A percentile compares a stretch with the other conserved stretches of the same genome.
Evolutionary conservation across 352 stramenopile genomes (phyloP).

Genomic region (Phytophthora megakarya): DNA sequence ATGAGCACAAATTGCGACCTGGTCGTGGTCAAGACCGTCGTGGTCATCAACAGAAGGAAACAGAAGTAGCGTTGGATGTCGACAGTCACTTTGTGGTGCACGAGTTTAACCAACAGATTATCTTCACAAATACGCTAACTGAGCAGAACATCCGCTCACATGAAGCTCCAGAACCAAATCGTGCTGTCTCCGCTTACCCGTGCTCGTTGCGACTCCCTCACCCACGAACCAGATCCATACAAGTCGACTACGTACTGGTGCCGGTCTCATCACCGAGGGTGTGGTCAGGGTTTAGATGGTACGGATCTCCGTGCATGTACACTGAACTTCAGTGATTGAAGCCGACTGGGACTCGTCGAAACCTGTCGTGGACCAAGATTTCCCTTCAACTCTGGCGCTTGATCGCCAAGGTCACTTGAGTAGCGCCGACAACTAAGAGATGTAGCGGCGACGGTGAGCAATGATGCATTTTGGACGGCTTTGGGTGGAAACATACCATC

Average conservation of each 20-base stretch:
- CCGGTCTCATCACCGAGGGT: constrained; percentile 37
- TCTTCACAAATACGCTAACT: too few species aligned
- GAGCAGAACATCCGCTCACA: too few species aligned
- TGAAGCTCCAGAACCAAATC: constrained; percentile 51
- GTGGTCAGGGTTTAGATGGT: constrained; percentile 41
- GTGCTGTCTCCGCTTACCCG: constrained; percentile 45
- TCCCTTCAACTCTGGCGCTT: constrained; percentile 69
- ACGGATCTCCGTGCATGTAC: constrained; percentile 54
- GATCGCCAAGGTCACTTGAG: constrained; percentile 50
- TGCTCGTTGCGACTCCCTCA: constrained; percentile 26
- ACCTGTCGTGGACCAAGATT: constrained; percentile 51
- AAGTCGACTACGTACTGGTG: constrained; percentile 48
- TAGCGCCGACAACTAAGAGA: constrained; percentile 45
- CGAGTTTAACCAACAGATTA: too few species aligned
- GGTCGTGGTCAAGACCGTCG: constrained; percentile 34
- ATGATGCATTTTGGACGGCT: too few species aligned
- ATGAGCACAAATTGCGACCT: constrained; percentile 92
- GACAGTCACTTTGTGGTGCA: too few species aligned
- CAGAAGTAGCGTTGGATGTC: constrained; percentile 48
- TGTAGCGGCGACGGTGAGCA: too few species aligned
- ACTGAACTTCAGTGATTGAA: too few species aligned
- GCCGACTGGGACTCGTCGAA: constrained; percentile 48
- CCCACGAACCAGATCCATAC: constrained; percentile 34
- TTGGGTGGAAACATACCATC: too few species aligned
- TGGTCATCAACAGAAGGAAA: constrained; percentile 53